phyloP scores from a whole-genome alignment of 176 grass and related monocot species.

The Rhipidocladum racemiflorum region DNA sequence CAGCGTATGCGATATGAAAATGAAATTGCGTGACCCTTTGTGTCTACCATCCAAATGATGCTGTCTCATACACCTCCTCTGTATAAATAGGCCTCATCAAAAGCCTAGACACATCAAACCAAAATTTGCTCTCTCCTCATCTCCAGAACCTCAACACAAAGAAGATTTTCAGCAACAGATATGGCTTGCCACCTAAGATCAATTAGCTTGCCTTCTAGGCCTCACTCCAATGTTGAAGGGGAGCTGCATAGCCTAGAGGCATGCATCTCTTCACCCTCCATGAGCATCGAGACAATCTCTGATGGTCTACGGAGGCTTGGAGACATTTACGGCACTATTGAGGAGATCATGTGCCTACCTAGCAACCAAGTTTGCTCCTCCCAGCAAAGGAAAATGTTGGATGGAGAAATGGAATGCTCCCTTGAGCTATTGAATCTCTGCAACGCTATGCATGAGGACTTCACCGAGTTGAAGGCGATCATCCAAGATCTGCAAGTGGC shows the following conservation, averaged over 20 bases:
- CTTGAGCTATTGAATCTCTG: too few species aligned
- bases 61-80: neutral
- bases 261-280: conserved; percentile 7
- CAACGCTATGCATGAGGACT: too few species aligned
- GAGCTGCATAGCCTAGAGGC: conserved; percentile 23
- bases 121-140: neutral
- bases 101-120: conserved; percentile 3
- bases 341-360: too few species aligned
- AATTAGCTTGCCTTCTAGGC: conserved; percentile 31
- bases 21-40: neutral
- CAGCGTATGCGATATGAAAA: neutral
- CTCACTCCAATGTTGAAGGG: conserved; percentile 6
- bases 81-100: conserved; percentile 5
- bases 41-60: conserved; percentile 14
- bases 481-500: too few species aligned
- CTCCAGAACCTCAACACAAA: conserved; percentile 1
- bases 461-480: too few species aligned
- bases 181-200: conserved; percentile 33
- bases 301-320: neutral
- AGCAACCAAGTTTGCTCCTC: too few species aligned
- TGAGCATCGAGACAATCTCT: neutral
- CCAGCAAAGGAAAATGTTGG: too few species aligned
- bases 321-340: too few species aligned
- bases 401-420: neutral
- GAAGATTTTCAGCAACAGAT: neutral